Conservation (phyloP, 2,329 filamentous ascomycete genomes). For the Aspergillus bombycis region DNA sequence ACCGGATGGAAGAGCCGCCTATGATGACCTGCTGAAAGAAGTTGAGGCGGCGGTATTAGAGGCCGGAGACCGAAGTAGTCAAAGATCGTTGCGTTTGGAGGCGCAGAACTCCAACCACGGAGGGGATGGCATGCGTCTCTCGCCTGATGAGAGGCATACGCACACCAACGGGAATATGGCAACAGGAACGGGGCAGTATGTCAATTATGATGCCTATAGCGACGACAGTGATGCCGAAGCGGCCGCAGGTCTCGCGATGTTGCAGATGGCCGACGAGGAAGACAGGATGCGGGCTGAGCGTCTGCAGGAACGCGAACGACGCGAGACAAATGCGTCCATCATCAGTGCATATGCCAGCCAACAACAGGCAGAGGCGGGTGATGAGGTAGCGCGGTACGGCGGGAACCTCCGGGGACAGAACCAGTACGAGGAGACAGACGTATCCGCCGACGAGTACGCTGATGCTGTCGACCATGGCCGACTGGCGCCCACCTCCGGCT, state of each 20-base stretch:
- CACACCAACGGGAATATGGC: slow-evolving; percentile 54
- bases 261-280: slow-evolving; percentile 80
- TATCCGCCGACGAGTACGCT: slow-evolving; percentile 21
- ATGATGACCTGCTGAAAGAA: slow-evolving; percentile 62
- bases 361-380: slow-evolving; percentile 52
- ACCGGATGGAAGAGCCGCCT: slow-evolving; percentile 45
- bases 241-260: slow-evolving; percentile 77
- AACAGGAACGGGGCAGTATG: slow-evolving; percentile 48
- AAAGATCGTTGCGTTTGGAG: slow-evolving; percentile 27
- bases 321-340: slow-evolving; percentile 58
- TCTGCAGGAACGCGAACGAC: slow-evolving; percentile 58
- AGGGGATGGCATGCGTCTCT: slow-evolving; percentile 30
- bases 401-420: slow-evolving; percentile 69
- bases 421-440: slow-evolving; percentile 58
- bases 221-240: slow-evolving; percentile 90
- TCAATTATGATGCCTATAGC: slow-evolving; percentile 54
- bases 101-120: slow-evolving; percentile 19
- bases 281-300: slow-evolving; percentile 61
- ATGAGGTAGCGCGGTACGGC: slow-evolving; percentile 75
- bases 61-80: slow-evolving; percentile 29
- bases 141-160: slow-evolving; percentile 48
- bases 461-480: slow-evolving; percentile 21
- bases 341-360: slow-evolving; percentile 44
- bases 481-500: slow-evolving; percentile 28
- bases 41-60: slow-evolving; percentile 58